phyloP scores from a whole-genome alignment of 805 yeast genomes.

The Sugiyamaella lignohabitans region DNA sequence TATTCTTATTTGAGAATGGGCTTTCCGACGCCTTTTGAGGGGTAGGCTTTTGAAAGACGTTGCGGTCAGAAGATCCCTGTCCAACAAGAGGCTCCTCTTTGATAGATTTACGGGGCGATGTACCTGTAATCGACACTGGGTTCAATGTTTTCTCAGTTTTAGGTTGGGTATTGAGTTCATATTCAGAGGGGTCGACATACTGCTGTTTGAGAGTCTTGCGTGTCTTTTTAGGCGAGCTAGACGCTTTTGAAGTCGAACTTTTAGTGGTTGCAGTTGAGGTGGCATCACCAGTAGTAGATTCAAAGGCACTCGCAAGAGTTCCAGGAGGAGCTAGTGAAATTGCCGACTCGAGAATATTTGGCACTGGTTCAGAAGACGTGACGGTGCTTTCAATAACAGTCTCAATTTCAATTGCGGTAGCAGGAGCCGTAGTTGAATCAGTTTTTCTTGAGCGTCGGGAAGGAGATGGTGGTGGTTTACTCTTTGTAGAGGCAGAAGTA shows the following conservation, averaged over 20 bases:
- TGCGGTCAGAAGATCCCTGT: too few relatives aligned
- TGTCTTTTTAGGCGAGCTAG: not conserved
- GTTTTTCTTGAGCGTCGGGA: not conserved
- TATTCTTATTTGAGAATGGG: conserved; percentile 15
- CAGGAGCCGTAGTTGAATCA: not conserved
- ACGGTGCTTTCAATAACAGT: conserved; percentile 1
- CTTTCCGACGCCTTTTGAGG: not conserved
- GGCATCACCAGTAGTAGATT: too few relatives aligned
- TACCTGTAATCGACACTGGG: not conserved
- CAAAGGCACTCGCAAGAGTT: too few relatives aligned
- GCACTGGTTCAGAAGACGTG: not conserved
- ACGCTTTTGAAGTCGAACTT: too few relatives aligned
- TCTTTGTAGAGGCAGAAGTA: not conserved
- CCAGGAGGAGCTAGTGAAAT: too few relatives aligned
- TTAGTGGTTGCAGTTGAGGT: too few relatives aligned
- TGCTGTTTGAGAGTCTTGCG: not conserved
- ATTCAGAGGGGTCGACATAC: not conserved
- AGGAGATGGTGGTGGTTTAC: not conserved
- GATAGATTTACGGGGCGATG: not conserved
- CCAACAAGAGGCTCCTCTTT: too few relatives aligned
- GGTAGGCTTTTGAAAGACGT: not conserved
- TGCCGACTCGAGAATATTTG: too few relatives aligned
- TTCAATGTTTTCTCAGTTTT: not conserved
- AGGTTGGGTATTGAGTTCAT: not conserved
- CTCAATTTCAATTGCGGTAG: not conserved